Evolutionary conservation across 345 rosid genomes (phyloP).

Genomic region (Odontarrhena argentea): DNA sequence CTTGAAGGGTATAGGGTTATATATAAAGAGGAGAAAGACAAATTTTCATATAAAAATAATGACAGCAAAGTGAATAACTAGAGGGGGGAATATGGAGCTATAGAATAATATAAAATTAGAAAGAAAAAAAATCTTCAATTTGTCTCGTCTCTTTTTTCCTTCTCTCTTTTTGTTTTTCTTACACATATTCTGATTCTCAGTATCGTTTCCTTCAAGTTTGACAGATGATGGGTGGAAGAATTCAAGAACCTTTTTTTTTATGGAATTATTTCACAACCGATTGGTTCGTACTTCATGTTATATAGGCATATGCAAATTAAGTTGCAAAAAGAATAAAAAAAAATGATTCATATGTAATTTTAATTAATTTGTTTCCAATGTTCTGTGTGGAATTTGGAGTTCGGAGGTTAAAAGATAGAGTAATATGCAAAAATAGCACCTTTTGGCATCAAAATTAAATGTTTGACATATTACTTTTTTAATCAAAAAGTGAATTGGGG

Average conservation of each 20-base stretch:
- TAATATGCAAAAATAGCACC: too few relatives aligned
- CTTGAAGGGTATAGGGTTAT: conserved; percentile 18
- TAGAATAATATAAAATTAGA: neutral
- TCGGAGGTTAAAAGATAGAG: too few relatives aligned
- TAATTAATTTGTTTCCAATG: neutral
- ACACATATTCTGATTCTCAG: conserved; percentile 41
- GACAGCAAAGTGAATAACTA: conserved; percentile 6
- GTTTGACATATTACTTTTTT: too few relatives aligned
- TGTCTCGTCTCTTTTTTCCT: conserved; percentile 5
- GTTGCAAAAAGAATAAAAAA: neutral
- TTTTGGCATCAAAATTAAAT: too few relatives aligned
- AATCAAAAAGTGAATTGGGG: too few relatives aligned
- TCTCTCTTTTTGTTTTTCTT: conserved; percentile 40
- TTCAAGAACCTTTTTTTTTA: neutral
- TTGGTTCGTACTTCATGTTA: neutral
- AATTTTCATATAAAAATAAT: conserved; percentile 12
- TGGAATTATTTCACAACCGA: neutral
- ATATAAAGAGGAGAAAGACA: conserved; percentile 30
- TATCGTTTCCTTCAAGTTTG: conserved; percentile 32
- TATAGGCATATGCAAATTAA: neutral
- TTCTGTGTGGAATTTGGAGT: neutral
- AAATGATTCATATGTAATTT: neutral
- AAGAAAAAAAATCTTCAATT: conserved; percentile 9
- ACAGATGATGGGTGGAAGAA: neutral
- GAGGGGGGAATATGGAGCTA: conserved; percentile 11